Evolutionary conservation across 345 rosid species (phyloP).

Genomic region (Moricandia moricandioides): DNA sequence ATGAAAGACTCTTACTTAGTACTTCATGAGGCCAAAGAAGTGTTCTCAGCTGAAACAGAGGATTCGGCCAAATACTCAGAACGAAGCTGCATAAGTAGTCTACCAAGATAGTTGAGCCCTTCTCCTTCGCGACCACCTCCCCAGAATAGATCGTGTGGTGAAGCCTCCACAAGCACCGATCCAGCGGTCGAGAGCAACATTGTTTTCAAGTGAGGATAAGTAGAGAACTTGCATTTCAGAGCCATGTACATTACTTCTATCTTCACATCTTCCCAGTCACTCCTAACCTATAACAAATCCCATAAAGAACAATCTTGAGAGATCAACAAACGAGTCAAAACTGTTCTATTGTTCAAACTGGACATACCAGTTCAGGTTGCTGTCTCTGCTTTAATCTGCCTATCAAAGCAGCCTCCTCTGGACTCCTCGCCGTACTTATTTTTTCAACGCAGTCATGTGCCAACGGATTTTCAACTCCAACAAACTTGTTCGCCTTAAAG

Average conservation of each 20-base stretch:
- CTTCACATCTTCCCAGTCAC: constrained; percentile 76
- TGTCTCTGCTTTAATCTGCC: constrained; percentile 72
- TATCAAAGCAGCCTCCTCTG: constrained; percentile 85
- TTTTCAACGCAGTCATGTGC: constrained; percentile 60
- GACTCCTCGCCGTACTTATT: constrained; percentile 67
- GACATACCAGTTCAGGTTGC: constrained; percentile 61
- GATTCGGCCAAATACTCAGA: constrained; percentile 73
- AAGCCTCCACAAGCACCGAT: constrained; percentile 82
- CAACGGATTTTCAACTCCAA: constrained; percentile 51
- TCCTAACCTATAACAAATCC: constrained; percentile 55
- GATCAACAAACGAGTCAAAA: neutral
- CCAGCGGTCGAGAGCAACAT: constrained; percentile 78
- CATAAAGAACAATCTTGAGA: neutral
- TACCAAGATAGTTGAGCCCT: constrained; percentile 86
- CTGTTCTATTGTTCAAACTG: neutral
- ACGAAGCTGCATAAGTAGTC: constrained; percentile 84
- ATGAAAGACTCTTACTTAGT: neutral
- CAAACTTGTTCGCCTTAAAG: constrained; percentile 60
- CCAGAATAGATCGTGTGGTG: constrained; percentile 94
- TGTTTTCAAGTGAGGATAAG: constrained; percentile 76
- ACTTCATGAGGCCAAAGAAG: neutral
- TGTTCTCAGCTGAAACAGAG: constrained; percentile 45
- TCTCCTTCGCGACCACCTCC: constrained; percentile 97
- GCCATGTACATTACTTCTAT: constrained; percentile 78
- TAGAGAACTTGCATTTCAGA: constrained; percentile 78